These are phyloP conservation scores for Cystofilobasidium bisporidii DNA, from an alignment of 768 basidiomycete genomes.

Conservation along the genomic window DNA sequence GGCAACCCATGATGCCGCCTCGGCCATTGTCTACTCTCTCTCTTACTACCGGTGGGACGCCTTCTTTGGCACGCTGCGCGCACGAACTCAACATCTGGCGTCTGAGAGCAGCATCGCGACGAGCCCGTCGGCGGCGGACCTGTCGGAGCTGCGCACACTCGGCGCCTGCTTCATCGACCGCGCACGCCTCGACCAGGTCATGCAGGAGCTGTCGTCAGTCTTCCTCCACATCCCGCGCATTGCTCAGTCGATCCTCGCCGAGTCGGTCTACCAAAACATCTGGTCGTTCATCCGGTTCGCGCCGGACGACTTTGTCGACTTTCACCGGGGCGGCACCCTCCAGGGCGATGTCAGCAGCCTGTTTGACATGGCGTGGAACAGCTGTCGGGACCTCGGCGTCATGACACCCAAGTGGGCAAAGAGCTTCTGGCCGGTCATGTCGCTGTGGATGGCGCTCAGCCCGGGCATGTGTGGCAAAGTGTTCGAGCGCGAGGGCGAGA, in stretches of 20 bases:
- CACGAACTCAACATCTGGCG: background rate
- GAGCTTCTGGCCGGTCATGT: slow-evolving; percentile 20
- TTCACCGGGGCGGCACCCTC: background rate
- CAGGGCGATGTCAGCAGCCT: slow-evolving; percentile 14
- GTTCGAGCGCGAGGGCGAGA: background rate
- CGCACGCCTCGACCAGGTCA: slow-evolving; percentile 4
- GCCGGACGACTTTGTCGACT: slow-evolving; percentile 12
- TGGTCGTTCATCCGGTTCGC: slow-evolving; percentile 13
- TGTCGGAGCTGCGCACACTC: slow-evolving; percentile 2
- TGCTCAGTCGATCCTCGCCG: slow-evolving; percentile 3
- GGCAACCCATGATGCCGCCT: background rate
- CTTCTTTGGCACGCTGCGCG: background rate
- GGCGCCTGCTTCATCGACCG: slow-evolving; percentile 16
- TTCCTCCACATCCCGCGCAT: slow-evolving; percentile 13
- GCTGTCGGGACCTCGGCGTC: background rate
- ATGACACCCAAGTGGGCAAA: background rate
- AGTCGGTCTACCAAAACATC: slow-evolving; percentile 1
- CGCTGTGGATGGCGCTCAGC: slow-evolving; percentile 1
- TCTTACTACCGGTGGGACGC: background rate
- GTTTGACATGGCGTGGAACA: slow-evolving; percentile 11
- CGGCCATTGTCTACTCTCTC: background rate
- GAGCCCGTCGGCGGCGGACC: background rate
- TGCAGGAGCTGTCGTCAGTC: slow-evolving; percentile 6
- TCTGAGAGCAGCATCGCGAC: background rate
- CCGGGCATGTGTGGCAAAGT: background rate